phyloP scores from a whole-genome alignment of 345 rosid species.

The Salix udensis region DNA sequence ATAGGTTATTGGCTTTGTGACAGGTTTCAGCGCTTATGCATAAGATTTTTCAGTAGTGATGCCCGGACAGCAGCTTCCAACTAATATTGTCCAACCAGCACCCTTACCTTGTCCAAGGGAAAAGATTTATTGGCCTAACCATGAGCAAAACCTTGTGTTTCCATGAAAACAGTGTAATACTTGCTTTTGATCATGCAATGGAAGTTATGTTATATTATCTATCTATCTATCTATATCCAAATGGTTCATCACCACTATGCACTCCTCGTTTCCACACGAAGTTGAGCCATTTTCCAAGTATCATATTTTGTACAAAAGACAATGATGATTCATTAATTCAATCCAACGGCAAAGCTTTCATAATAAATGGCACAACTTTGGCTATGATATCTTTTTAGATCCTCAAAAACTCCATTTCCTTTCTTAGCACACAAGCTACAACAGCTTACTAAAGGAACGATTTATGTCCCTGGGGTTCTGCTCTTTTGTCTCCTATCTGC shows the following conservation, averaged over 20 bases:
- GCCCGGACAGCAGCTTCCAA: slow-evolving; percentile 82
- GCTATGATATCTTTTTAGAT: background rate
- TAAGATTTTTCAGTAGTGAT: slow-evolving; percentile 74
- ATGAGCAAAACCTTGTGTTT: slow-evolving; percentile 35
- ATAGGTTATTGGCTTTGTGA: background rate
- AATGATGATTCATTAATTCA: background rate
- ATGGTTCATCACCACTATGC: background rate
- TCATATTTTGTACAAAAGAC: background rate
- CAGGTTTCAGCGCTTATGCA: slow-evolving; percentile 42
- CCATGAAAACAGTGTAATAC: slow-evolving; percentile 25
- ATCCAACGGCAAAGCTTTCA: background rate
- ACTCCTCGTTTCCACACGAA: background rate
- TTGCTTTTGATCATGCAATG: background rate
- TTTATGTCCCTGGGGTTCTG: background rate
- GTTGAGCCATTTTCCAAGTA: background rate
- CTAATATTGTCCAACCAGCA: slow-evolving; percentile 77
- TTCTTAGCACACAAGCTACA: background rate
- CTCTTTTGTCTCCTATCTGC: background rate
- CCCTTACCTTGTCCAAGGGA: slow-evolving; percentile 89
- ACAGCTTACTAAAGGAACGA: background rate
- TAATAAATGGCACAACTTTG: background rate
- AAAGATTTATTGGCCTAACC: slow-evolving; percentile 58
- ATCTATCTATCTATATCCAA: background rate
- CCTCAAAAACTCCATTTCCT: background rate
- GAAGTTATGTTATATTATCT: background rate